Base-by-base conservation (phyloP, 495 filamentous ascomycete species). In the Eremomyces bilateralis region DNA sequence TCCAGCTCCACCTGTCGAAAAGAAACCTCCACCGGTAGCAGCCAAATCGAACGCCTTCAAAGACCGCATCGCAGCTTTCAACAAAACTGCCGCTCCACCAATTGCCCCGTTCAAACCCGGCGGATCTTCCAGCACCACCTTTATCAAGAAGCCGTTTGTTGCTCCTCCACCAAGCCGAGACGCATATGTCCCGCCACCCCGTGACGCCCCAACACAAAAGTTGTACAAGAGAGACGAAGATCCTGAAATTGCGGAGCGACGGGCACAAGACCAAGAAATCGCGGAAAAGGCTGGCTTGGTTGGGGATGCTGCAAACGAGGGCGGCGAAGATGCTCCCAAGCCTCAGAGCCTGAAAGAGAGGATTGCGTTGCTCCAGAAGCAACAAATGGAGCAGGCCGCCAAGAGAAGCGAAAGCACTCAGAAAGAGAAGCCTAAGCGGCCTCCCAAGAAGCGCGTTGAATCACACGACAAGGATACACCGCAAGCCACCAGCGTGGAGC, bases 61-160 rank as follows among this genome's bases (percentile, higher is more conserved):
- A 41, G 88, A 95, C 52, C 82, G 90, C 36, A 88, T 97, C 45
- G 90, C 90, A 4, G 82, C 84, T 15, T 97, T 97, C 58, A 97
- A 97, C 51, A 90, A 82, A 49, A 62, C 78, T 15, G 69, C 84
- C 16, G 78, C 80, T 3, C 67, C 85, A 4, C 88, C 88, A 8
- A 56, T 88, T 37, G 69, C 81, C 3, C 88, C 90, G 2, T 81
- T 82, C 53, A 91, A 93, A 45, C 80, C 82, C 10, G 47, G 72
- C 22, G 57, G 64, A 35, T 49, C 62, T 29, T 60, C 68, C 18
- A 62, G 67, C 29, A 63, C 66, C 32, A 64, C 66, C 38, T 95
- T 95, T 44, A 71, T 95, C 52, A 94, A 90, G 63, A 95, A 95
- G 54, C 82, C 88, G n/a, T 97, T 94, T 46, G 88, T 97, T 38